phyloP scores from a whole-genome alignment of 441 rosid genomes.

The Aquilaria agallochum region DNA sequence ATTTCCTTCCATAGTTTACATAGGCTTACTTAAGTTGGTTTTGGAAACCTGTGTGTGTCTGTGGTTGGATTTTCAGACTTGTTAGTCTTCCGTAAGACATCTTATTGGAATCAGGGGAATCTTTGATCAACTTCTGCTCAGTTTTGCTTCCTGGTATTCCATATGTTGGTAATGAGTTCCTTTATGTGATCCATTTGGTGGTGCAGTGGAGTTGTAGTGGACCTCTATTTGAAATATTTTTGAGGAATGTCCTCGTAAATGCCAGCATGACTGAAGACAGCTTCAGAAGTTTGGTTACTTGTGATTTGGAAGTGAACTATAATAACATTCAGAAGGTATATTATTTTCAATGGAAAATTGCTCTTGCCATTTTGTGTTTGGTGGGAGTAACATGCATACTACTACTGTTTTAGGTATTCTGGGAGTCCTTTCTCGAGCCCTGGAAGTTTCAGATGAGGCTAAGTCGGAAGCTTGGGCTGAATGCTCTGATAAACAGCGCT shows the following conservation, averaged over 20 bases:
- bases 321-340: constrained; percentile 87
- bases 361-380: constrained; percentile 13
- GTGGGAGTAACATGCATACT: constrained; percentile 16
- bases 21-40: too few relatives aligned
- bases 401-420: constrained; percentile 54
- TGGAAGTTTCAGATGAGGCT: constrained; percentile 71
- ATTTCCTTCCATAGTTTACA: too few relatives aligned
- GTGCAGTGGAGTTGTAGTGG: constrained; percentile 89
- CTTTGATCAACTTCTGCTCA: too few relatives aligned
- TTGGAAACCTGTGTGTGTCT: too few relatives aligned
- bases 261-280: constrained; percentile 40
- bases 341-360: constrained; percentile 1
- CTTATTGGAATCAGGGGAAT: too few relatives aligned
- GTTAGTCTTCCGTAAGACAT: too few relatives aligned
- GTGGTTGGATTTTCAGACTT: too few relatives aligned
- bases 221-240: constrained; percentile 69
- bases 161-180: constrained; percentile 17
- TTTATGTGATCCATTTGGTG: constrained; percentile 10
- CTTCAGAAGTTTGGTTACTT: constrained; percentile 43
- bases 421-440: constrained; percentile 96
- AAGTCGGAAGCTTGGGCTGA: constrained; percentile 46
- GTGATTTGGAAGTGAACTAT: constrained; percentile 82
- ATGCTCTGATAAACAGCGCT: constrained; percentile 50
- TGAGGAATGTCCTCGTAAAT: constrained; percentile 45
- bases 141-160: too few relatives aligned